Conservation (phyloP, 148 eudicot genomes). For the Rhododendron molle region DNA sequence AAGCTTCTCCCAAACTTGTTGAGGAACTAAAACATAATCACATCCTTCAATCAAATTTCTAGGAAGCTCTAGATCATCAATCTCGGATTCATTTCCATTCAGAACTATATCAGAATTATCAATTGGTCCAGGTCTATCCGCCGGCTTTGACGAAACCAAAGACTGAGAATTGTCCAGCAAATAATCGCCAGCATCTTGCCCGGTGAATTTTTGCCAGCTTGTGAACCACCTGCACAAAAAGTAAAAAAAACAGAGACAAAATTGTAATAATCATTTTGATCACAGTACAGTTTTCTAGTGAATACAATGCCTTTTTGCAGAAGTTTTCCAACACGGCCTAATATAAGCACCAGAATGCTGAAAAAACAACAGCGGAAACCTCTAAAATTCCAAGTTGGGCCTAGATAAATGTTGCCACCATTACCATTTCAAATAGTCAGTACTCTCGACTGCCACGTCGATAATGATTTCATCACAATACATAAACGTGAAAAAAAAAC, state of each 20-base stretch:
- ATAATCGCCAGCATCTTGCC: conserved; percentile 36
- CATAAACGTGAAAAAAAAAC: background rate
- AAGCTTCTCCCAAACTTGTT: conserved; percentile 81
- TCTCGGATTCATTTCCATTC: conserved; percentile 27
- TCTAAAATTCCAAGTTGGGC: background rate
- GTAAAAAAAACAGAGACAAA: background rate
- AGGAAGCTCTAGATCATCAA: conserved; percentile 46
- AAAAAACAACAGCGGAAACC: background rate
- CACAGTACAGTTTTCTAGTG: background rate
- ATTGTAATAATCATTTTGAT: background rate
- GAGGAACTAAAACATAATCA: conserved; percentile 78
- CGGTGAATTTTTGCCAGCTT: conserved; percentile 66
- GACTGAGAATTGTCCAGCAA: conserved; percentile 31
- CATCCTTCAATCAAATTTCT: conserved; percentile 63
- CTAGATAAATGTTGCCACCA: background rate
- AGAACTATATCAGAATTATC: conserved; percentile 66
- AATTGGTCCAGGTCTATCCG: conserved; percentile 75
- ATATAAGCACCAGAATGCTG: background rate
- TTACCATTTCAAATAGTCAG: background rate
- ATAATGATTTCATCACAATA: background rate
- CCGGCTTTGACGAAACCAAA: conserved; percentile 12
- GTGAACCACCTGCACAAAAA: conserved; percentile 61
- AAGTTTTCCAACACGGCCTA: background rate
- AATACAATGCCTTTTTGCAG: background rate
- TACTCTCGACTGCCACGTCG: background rate